Conservation (phyloP, 305 asterid genomes). For the Plantago lanceolata region DNA sequence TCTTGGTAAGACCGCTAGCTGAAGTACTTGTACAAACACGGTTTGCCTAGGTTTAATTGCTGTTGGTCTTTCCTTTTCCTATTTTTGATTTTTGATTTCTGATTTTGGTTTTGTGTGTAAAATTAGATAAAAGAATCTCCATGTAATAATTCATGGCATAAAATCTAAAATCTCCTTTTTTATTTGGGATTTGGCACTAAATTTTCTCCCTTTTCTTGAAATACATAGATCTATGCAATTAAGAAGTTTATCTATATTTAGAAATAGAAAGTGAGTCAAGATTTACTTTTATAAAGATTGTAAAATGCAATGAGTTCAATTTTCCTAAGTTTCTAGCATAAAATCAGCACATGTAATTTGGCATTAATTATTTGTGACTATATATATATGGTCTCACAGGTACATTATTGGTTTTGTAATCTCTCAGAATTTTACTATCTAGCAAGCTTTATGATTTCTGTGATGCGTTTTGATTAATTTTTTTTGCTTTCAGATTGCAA, state of each 20-base stretch:
- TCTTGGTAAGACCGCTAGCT: conserved; percentile 9
- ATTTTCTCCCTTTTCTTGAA: neutral
- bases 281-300: neutral
- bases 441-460: neutral
- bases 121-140: neutral
- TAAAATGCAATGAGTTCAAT: neutral
- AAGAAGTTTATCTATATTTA: neutral
- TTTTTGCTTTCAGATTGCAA: conserved; percentile 25
- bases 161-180: neutral
- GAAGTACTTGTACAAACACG: neutral
- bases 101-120: no score
- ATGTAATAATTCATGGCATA: neutral
- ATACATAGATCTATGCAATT: neutral
- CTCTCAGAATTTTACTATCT: neutral
- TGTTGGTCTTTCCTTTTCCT: neutral
- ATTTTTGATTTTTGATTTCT: neutral
- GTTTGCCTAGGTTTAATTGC: neutral
- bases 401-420: neutral
- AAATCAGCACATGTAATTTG: neutral
- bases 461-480: neutral
- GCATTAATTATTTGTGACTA: neutral
- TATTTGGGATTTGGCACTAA: neutral
- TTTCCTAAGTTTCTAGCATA: neutral
- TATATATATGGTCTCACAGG: neutral
- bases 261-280: neutral